phyloP scores from a whole-genome alignment of 2,329 filamentous ascomycete genomes.

The Thelonectria blattea region DNA sequence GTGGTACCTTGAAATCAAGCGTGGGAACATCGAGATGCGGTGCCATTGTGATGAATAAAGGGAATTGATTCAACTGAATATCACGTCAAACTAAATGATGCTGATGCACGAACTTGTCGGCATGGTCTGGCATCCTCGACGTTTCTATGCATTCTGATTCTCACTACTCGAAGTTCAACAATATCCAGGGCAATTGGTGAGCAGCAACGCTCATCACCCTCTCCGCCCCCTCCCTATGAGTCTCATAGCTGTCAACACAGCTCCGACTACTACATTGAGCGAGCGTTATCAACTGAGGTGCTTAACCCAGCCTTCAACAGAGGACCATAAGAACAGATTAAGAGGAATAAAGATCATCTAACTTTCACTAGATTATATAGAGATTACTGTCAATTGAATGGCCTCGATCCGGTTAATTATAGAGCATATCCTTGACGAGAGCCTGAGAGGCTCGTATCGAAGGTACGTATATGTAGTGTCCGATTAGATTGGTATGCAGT shows the following conservation, averaged over 20 bases:
- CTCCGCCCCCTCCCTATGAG: neutral
- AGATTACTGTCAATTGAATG: no score
- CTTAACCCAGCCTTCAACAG: no score
- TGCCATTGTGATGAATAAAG: slow-evolving; percentile 1
- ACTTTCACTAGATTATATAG: no score
- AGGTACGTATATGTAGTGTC: no score
- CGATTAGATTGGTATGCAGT: no score
- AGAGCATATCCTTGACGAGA: no score
- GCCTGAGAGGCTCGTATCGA: no score
- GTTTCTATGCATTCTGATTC: neutral
- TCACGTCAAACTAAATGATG: neutral
- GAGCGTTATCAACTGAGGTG: slow-evolving; percentile 8
- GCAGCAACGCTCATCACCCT: neutral
- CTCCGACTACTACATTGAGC: slow-evolving; percentile 15
- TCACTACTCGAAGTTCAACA: neutral
- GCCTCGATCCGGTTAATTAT: no score
- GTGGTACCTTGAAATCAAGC: neutral
- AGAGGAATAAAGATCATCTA: no score
- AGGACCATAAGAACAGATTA: neutral
- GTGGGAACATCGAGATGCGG: neutral
- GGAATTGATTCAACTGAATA: neutral
- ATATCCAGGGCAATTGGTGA: neutral
- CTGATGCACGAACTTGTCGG: neutral
- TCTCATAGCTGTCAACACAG: neutral
- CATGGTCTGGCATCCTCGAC: neutral